Evolutionary conservation across 108 stramenopile genomes (phyloP), one percentile per base, ranked within the genome.

Genomic region (Pseudonitzschia delicatissima): DNA sequence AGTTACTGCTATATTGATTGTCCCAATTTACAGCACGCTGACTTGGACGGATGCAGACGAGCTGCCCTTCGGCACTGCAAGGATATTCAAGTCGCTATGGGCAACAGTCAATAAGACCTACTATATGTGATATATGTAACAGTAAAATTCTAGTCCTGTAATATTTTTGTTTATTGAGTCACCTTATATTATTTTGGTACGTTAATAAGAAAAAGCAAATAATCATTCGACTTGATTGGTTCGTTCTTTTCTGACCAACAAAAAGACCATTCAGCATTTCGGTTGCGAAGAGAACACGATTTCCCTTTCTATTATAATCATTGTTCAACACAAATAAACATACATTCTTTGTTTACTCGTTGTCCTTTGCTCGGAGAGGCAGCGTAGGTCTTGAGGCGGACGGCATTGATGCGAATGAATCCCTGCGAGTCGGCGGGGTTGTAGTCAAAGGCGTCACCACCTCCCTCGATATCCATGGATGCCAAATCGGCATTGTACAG

Each of bases 401-500:
- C 92, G 64, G 93, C 81, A 77, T 98, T 97, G 77, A 97, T 98
- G 76, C 95, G 93, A 72, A 99, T 99, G 82, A 99, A 99, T 66
- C 98, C 98, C 62, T 96, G 84, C 39, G 97, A 91, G 79, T 98
- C 97, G 39, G 87, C 87, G 27, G 98, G 98, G 77, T 98, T 95
- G 87, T 97, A 99, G 72, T 98, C 97, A 69, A 98, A 96, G 70
- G 82, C 90, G 8, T 86, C 91, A 66, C 96, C 95, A 29, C 97
- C 98, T 18, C 93, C 94, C 71, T 98, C 97, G 74, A 93, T 94
- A 70, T 99, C 98, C 98, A 99, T 99, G 65, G 90, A 92, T 2
- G 96, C 97, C 69, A 99, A 77, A 75, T 98, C 96, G 53, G 94
- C 91, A 78, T 92, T 91, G 92, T 99, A 99, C 67, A 99, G 77